Base-by-base conservation (phyloP, 495 filamentous ascomycete genomes). In the Talaromyces wortmannii region DNA sequence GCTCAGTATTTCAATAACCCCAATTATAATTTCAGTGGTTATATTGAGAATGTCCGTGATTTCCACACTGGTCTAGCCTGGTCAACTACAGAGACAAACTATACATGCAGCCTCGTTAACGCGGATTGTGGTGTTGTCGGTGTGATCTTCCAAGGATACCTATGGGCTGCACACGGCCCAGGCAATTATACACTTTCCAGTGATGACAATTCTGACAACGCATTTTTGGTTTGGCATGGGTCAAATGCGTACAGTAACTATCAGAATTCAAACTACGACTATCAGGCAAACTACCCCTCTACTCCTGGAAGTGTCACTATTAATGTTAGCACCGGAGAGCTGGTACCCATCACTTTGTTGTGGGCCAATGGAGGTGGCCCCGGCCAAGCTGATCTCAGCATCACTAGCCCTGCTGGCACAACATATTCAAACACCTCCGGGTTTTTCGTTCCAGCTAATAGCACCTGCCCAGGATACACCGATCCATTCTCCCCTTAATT, bases 11-110 rank as follows among this genome's bases (percentile, higher is more conserved):
- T 53, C 40, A 53, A 53, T 17, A 53, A 30, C 18, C 51, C 51
- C 5, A 53, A 53, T 15, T 53, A 53, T 40, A 53, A 53, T 18
- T 44, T 53, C 51, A 53, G 51, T n/a, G 51, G 51, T 23, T 53
- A 53, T 45, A 36, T 53, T 5, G 36, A 53, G 42, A 53, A 53
- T 30, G 51, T 53, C 11, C 15, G 12, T 32, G 13, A 15, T 0
- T 53, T 53, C 51, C 51, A 53, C 8, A 53, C 51, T 18, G 51
- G 31, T 33, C 15, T 4, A 16, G 29, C 47, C 16, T 53, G 44
- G n/a, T 53, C 51, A 12, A 53, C 51, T 13, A 29, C 51, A 31
- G 44, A 13, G 8, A 30, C 40, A 7, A 45, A 53, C 32, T 30
- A 44, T 4, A 29, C 7, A 8, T 53, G 51, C 51, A 44, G 16